Percentiles rank a stretch among this genome's conserved stretches.
These are phyloP conservation scores for Mycena vulgaris DNA, from an alignment of 768 basidiomycete genomes.

Conservation along the genomic window DNA sequence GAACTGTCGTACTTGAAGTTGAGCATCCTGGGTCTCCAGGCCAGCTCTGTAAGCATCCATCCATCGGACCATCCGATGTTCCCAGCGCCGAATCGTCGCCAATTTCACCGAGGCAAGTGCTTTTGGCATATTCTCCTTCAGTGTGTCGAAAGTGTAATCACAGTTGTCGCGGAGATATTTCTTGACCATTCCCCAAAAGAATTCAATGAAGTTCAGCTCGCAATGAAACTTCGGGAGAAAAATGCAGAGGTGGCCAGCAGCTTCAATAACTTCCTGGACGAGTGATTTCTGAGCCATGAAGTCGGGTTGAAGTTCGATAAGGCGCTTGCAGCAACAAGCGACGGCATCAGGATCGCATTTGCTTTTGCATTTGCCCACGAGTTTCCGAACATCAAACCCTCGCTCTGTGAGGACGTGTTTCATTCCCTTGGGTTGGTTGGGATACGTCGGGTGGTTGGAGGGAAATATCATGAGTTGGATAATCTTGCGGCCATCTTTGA, in stretches of 20 bases:
- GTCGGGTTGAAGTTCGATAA: constrained; percentile 46
- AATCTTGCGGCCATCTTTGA: constrained; percentile 30
- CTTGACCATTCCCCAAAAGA: constrained; percentile 13
- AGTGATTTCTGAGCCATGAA: constrained; percentile 34
- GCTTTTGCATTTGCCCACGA: background rate
- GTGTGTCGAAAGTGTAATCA: constrained; percentile 36
- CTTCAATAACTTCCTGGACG: constrained; percentile 41
- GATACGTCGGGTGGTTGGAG: constrained; percentile 36
- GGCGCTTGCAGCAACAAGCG: constrained; percentile 41
- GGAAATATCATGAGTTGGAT: constrained; percentile 45
- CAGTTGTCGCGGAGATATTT: constrained; percentile 31
- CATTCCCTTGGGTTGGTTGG: constrained; percentile 49
- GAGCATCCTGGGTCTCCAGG: constrained; percentile 20
- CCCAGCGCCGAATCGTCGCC: constrained; percentile 31
- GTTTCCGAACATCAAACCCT: constrained; percentile 11
- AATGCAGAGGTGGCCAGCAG: constrained; percentile 45
- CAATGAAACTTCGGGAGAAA: background rate
- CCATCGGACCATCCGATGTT: constrained; percentile 19
- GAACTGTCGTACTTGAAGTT: constrained; percentile 35
- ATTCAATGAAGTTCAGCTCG: constrained; percentile 18
- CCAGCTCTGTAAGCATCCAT: constrained; percentile 35
- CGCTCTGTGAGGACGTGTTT: constrained; percentile 44
- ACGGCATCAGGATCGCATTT: background rate
- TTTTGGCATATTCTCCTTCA: constrained; percentile 39
- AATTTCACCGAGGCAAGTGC: constrained; percentile 24